Evolutionary conservation across 139 green algal genomes (phyloP), one percentile per base, ranked within the genome.

Genomic region (Picochlorum sp.): DNA sequence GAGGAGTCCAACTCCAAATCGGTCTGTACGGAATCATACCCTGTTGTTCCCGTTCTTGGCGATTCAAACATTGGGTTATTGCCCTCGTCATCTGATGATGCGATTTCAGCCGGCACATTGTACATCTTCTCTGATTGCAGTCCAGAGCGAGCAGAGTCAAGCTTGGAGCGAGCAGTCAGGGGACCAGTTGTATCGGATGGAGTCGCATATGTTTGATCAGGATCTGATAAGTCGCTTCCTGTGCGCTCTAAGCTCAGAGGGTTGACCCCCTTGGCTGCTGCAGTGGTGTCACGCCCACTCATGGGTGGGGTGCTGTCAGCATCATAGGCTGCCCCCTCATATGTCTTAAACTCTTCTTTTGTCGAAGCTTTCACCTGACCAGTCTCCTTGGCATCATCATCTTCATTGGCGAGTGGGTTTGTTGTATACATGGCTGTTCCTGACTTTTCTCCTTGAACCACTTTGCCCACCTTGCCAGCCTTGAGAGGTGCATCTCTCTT

Each of bases 11-110:
- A 30, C 20, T 65, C 20, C 15, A 65, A 14, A 52, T 14, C 58
- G 6, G 58, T 21, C 20, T 32, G 58, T 8, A 32, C n/a, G 13
- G 20, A 59, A 16, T 26, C 20, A 32, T 32, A n/a, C 20, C 20
- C n/a, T 65, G 15, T 54, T 26, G 45, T 62, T 72, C 4, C 61
- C 66, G 7, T 62, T 56, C 14, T 45, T 50, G 50, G 69, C 58
- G 34, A 41, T 41, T 41, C 34, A 66, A 73, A 77, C n/a, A 79
- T 71, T 9, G 72, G 72, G 24, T 67, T 64, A 1, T 69, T 66
- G 26, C 57, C 49, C 16, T 66, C 41, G 1, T 71, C 72, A 10
- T 58, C 50, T 52, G 65, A 69, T n/a, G 38, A 30, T 8, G 58
- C 58, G 26, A 66, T 64, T 16, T 56, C 41, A 34, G 10, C 9